These are phyloP conservation scores for Psidium guajava DNA, from an alignment of 345 rosid genomes.

Conservation along the genomic window DNA sequence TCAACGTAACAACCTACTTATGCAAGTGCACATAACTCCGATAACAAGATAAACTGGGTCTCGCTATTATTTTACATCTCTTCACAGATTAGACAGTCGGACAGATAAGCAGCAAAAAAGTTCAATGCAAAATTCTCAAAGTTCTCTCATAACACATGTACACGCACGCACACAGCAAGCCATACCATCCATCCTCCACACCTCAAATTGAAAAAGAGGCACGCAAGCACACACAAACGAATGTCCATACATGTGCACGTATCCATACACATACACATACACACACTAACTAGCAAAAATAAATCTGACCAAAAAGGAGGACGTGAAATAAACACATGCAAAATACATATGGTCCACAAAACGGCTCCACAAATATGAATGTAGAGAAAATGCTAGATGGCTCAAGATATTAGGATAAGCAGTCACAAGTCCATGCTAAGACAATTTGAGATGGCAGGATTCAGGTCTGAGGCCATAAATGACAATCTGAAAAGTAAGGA, in stretches of 20 bases:
- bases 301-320: neutral
- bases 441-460: neutral
- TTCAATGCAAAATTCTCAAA: neutral
- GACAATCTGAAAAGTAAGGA: neutral
- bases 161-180: neutral
- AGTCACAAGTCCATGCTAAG: neutral
- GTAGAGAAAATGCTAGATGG: neutral
- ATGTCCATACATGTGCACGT: neutral
- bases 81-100: neutral
- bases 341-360: neutral
- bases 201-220: neutral
- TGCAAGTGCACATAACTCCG: neutral
- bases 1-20: neutral
- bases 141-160: neutral
- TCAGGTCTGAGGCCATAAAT: neutral
- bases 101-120: neutral
- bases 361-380: neutral
- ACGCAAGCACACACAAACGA: neutral
- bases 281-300: no score
- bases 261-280: no score
- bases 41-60: neutral
- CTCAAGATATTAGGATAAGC: neutral
- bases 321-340: neutral
- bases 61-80: neutral
- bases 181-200: neutral